phyloP scores from a whole-genome alignment of 2,329 filamentous ascomycete species.

The Alternaria consortialis region DNA sequence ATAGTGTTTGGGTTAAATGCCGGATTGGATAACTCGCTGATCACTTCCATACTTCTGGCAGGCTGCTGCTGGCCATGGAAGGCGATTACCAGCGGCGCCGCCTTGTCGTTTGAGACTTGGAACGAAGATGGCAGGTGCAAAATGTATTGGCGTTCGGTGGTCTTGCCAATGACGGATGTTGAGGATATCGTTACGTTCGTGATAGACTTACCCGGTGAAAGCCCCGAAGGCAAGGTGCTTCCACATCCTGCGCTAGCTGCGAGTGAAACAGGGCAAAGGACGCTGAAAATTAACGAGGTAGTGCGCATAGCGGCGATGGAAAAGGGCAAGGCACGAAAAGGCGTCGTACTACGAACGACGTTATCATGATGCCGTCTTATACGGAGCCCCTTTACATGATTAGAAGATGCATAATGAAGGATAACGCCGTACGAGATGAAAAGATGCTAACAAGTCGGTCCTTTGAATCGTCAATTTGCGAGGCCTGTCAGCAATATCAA shows the following conservation, averaged over 20 bases:
- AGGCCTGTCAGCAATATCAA: neutral
- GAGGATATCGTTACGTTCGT: constrained; percentile 31
- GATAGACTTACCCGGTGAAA: constrained; percentile 29
- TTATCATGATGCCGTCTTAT: neutral
- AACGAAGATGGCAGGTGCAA: constrained; percentile 28
- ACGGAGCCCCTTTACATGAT: neutral
- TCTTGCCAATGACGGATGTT: constrained; percentile 23
- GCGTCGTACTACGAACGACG: neutral
- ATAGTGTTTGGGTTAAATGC: constrained; percentile 28
- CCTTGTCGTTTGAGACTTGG: constrained; percentile 18
- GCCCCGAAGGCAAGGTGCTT: constrained; percentile 12
- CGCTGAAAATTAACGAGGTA: neutral
- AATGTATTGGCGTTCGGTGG: constrained; percentile 27
- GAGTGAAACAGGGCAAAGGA: neutral
- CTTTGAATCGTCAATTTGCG: neutral
- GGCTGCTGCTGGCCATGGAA: constrained; percentile 33
- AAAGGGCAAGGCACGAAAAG: neutral
- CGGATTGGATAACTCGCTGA: constrained; percentile 31
- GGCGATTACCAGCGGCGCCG: constrained; percentile 28
- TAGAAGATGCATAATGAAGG: neutral
- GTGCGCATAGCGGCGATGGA: neutral
- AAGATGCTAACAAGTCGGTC: neutral
- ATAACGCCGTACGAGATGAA: neutral
- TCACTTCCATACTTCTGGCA: constrained; percentile 29
- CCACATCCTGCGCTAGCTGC: constrained; percentile 29